These are phyloP conservation scores for Panellus pusillus DNA, from an alignment of 768 basidiomycete species.

Conservation along the genomic window DNA sequence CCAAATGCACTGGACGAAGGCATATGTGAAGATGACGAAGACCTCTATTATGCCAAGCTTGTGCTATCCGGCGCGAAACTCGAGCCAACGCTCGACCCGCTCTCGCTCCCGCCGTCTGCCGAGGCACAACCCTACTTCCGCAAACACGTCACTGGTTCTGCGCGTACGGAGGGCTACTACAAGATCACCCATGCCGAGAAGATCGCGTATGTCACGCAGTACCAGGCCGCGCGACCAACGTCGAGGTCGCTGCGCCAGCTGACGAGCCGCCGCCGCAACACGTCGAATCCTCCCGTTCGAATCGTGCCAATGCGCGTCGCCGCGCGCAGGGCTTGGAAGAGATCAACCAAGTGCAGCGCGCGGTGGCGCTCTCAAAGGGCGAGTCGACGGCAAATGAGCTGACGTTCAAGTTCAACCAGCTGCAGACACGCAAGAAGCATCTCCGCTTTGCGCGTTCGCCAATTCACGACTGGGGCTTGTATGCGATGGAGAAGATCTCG, in stretches of 20 bases:
- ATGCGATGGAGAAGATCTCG: conserved; percentile 95
- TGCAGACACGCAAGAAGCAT: conserved; percentile 97
- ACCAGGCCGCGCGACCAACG: conserved; percentile 60
- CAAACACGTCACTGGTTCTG: conserved; percentile 81
- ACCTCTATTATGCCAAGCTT: conserved; percentile 75
- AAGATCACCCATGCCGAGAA: conserved; percentile 92
- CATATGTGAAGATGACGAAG: conserved; percentile 85
- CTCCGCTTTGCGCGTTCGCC: conserved; percentile 92
- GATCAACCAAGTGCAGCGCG: conserved; percentile 87
- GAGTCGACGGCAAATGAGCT: conserved; percentile 70
- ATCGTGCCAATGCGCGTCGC: conserved; percentile 88
- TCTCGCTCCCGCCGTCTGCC: conserved; percentile 28
- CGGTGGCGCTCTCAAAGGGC: conserved; percentile 72
- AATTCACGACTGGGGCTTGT: conserved; percentile 98
- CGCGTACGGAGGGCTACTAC: conserved; percentile 93
- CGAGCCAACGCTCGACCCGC: conserved; percentile 23
- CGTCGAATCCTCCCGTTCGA: conserved; percentile 79
- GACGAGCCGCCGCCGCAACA: conserved; percentile 52
- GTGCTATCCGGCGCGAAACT: conserved; percentile 47
- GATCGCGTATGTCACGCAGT: conserved; percentile 89
- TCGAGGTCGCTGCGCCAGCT: conserved; percentile 43
- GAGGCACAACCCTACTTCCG: conserved; percentile 53
- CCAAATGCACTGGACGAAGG: conserved; percentile 56
- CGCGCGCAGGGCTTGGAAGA: conserved; percentile 93
- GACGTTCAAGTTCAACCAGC: conserved; percentile 96